phyloP scores from a whole-genome alignment of 352 stramenopile species.

The Halophytophthora batemanensis region DNA sequence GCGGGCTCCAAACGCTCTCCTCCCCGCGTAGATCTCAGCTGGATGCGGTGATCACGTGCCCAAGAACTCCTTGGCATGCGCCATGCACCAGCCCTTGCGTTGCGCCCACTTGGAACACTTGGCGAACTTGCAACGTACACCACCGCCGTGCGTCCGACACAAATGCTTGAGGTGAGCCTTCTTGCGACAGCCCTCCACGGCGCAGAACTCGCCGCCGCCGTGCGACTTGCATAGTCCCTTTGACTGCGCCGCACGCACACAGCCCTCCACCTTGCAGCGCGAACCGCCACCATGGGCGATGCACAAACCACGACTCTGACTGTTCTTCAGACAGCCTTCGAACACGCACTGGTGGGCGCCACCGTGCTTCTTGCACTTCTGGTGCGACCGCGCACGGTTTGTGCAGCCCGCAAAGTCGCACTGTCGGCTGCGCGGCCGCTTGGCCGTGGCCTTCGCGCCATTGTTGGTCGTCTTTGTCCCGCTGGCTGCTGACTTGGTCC shows the following conservation, averaged over 20 bases:
- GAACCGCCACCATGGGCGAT: constrained; percentile 83
- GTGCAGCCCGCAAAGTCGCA: constrained; percentile 72
- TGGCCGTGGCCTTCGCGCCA: constrained; percentile 12
- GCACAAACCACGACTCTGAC: constrained; percentile 80
- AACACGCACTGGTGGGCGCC: constrained; percentile 84
- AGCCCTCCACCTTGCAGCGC: constrained; percentile 75
- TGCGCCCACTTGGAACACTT: constrained; percentile 87
- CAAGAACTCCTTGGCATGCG: constrained; percentile 78
- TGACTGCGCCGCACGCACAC: constrained; percentile 77
- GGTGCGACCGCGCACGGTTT: constrained; percentile 79
- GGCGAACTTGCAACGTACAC: constrained; percentile 73
- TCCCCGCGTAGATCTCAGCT: not conserved
- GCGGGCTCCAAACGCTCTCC: too few species aligned
- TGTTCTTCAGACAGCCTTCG: constrained; percentile 86
- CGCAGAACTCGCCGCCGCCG: constrained; percentile 77
- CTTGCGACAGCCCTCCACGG: constrained; percentile 78
- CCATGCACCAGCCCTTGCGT: constrained; percentile 88
- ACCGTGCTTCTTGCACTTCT: constrained; percentile 89
- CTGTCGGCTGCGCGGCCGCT: constrained; percentile 49
- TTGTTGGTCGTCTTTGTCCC: constrained; percentile 1
- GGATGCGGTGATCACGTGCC: constrained; percentile 24
- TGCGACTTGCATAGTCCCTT: constrained; percentile 86
- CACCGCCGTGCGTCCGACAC: constrained; percentile 84
- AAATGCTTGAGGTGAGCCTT: constrained; percentile 86
- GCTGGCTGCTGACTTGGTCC: constrained; percentile 3